These are phyloP conservation scores for Dianthus caryophyllus DNA, from an alignment of 148 eudicot genomes.

Conservation along the genomic window DNA sequence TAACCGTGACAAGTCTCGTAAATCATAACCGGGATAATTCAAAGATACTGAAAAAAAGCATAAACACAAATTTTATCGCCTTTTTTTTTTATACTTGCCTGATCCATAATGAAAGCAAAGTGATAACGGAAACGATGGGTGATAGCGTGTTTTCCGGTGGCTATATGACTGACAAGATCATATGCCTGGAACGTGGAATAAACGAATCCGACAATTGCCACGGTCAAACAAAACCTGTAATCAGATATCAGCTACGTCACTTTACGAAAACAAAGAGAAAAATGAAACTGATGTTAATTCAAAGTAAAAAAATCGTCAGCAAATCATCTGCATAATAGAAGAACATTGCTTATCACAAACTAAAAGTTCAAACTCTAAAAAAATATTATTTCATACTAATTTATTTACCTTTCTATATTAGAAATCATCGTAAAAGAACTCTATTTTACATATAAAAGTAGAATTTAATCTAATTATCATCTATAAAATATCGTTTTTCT, in stretches of 20 bases:
- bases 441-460: too few relatives aligned
- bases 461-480: too few relatives aligned
- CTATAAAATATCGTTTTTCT: too few relatives aligned
- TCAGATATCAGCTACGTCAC: slow-evolving; percentile 13
- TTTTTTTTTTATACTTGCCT: slow-evolving; percentile 68
- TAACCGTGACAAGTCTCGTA: too few relatives aligned
- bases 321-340: background rate
- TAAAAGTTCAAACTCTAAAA: too few relatives aligned
- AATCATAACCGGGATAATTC: too few relatives aligned
- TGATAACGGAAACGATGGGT: slow-evolving; percentile 50
- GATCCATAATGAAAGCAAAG: slow-evolving; percentile 77
- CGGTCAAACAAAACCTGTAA: slow-evolving; percentile 71
- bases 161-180: slow-evolving; percentile 43
- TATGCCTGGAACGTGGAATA: slow-evolving; percentile 70
- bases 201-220: slow-evolving; percentile 63
- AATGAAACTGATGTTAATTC: background rate
- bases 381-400: too few relatives aligned
- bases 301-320: background rate
- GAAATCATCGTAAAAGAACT: too few relatives aligned
- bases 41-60: too few relatives aligned
- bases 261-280: background rate
- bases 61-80: too few relatives aligned
- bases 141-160: slow-evolving; percentile 49
- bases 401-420: too few relatives aligned
- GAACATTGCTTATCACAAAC: too few relatives aligned